phyloP scores from a whole-genome alignment of 2,329 filamentous ascomycete species.

The Arachnopeziza araneosa region DNA sequence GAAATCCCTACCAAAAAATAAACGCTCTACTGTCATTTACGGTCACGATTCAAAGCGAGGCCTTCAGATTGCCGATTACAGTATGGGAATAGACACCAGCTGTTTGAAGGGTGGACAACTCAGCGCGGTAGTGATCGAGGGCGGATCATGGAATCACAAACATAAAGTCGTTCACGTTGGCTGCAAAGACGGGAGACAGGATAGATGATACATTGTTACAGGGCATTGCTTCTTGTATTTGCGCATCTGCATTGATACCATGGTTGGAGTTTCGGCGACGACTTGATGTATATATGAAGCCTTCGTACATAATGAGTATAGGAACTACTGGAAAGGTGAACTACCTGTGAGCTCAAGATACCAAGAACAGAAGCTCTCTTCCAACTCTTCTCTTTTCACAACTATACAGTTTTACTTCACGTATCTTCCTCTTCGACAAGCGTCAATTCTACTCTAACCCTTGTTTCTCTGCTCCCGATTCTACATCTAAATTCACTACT shows the following conservation, averaged over 20 bases:
- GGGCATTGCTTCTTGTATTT: slow-evolving; percentile 1
- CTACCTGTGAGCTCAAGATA: not conserved
- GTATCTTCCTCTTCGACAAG: not conserved
- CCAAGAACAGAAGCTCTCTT: not conserved
- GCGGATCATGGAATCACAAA: slow-evolving; percentile 35
- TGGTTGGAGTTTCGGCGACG: not conserved
- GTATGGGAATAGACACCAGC: slow-evolving; percentile 78
- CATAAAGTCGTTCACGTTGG: slow-evolving; percentile 27
- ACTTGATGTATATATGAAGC: not conserved
- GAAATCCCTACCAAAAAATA: slow-evolving; percentile 27
- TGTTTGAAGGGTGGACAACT: slow-evolving; percentile 73
- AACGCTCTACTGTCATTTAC: slow-evolving; percentile 68
- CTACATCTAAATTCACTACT: too few species aligned
- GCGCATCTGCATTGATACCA: not conserved
- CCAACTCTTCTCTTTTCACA: not conserved
- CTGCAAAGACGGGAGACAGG: slow-evolving; percentile 23
- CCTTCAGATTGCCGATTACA: slow-evolving; percentile 61
- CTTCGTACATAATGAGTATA: too few species aligned
- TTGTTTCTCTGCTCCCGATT: not conserved
- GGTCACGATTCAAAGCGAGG: slow-evolving; percentile 78
- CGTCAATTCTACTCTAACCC: not conserved
- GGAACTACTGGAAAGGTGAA: not conserved
- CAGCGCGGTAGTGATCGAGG: slow-evolving; percentile 71
- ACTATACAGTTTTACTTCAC: not conserved
- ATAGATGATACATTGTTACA: not conserved